Percentiles rank a stretch among this genome's conserved stretches.
These are phyloP conservation scores for Talaromyces rugulosus DNA, from an alignment of 2,329 filamentous ascomycete species.

Conservation along the genomic window DNA sequence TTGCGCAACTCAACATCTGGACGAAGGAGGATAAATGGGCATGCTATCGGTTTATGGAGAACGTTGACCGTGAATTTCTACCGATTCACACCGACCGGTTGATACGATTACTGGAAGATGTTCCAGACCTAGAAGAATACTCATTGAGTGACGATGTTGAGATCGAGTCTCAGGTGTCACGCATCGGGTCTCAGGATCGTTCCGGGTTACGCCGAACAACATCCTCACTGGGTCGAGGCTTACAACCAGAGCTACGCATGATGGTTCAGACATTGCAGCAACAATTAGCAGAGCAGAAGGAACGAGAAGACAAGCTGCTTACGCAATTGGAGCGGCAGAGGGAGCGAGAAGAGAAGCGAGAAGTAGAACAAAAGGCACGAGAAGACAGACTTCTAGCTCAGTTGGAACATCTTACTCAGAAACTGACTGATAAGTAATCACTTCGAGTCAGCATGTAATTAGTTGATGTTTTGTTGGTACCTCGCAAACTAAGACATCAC, in stretches of 20 bases:
- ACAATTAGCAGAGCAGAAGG: neutral
- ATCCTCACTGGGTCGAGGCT: neutral
- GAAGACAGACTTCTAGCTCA: too few relatives aligned
- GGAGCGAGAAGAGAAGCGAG: too few relatives aligned
- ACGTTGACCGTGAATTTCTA: neutral
- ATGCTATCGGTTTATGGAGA: conserved; percentile 1
- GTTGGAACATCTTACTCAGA: too few relatives aligned
- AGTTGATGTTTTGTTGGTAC: too few relatives aligned
- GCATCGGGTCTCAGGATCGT: neutral
- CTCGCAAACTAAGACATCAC: too few relatives aligned
- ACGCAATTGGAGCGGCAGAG: too few relatives aligned
- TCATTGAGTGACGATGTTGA: neutral
- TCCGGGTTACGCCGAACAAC: neutral
- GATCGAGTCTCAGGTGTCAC: neutral
- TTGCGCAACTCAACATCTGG: neutral
- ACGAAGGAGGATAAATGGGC: neutral
- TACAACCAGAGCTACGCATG: neutral
- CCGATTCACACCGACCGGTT: neutral
- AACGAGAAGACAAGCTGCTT: too few relatives aligned
- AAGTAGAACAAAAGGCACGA: too few relatives aligned
- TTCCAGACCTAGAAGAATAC: neutral
- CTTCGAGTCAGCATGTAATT: too few relatives aligned
- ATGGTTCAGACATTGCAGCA: conserved; percentile 4
- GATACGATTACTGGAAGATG: neutral
- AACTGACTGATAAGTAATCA: too few relatives aligned